Base-by-base conservation (phyloP, 2,329 filamentous ascomycete genomes). In the Salinomyces thailandicus region DNA sequence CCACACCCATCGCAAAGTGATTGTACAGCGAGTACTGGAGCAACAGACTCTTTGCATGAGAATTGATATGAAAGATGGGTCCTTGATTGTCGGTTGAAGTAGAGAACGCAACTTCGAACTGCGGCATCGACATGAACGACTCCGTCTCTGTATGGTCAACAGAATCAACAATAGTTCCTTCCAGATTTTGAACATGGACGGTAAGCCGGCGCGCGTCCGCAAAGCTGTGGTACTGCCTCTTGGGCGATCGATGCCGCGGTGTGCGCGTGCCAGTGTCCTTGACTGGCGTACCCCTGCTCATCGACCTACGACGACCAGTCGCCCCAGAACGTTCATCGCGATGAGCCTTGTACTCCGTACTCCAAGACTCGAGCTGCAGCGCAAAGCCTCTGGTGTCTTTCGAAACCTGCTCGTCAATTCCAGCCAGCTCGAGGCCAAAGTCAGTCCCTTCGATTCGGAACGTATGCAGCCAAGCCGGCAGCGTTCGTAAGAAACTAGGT, bases 11-110 rank as follows among this genome's bases (percentile, higher is more conserved):
- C 0, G 87, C 81, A 54, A 95, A 98, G 55, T 94, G 87, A 3
- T 87, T 80, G 58, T 93, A 94, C 0, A 98, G 72, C 0, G 93
- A 98, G 55, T 96, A 96, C 34, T 93, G 81, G 5, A 93, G 54
- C 42, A 84, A 76, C 2, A 98, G 63, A 5, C 82, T 85, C 47
- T 81, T 81, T 14, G 91, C 72, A 35, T 82, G 75, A 0, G 85
- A 82, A 47, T 93, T 85, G 29, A 96, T 63, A 54, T 96, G 85
- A 53, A 95, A 84, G 5, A 94, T 71, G 0, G 86, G 83, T 0
- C 87, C 89, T 52, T 93, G 84, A 18, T 75, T 75, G 58, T 98
- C 91, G 46, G 84, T 93, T 3, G 78, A 71, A 0, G 91, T 93
- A 18, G 81, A 85, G 38, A 96, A 73, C 1, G 84, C 81, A 18